Conservation (phyloP, 208 protist species). For the Trypanosoma congolense region DNA sequence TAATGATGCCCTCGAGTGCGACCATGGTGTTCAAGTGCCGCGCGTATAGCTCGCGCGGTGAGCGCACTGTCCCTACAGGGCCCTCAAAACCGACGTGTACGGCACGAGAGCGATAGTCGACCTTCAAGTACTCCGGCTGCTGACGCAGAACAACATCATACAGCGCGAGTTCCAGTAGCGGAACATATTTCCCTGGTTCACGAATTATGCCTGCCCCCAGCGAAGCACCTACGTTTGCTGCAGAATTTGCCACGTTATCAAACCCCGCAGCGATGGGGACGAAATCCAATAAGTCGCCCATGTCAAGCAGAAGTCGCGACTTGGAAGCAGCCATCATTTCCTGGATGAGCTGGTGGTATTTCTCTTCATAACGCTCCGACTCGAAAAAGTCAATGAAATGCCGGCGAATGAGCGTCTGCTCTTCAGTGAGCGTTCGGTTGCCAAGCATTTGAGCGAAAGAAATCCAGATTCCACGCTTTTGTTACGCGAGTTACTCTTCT, state of each 20-base stretch:
- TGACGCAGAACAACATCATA: conserved; percentile 81
- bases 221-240: conserved; percentile 20
- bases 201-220: conserved; percentile 72
- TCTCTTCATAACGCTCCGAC: conserved; percentile 74
- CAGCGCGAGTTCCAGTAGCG: conserved; percentile 89
- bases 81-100: conserved; percentile 93
- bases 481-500: too few species aligned
- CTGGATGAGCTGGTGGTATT: conserved; percentile 77
- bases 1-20: conserved; percentile 97
- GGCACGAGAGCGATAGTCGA: conserved; percentile 66
- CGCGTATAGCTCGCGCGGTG: conserved; percentile 91
- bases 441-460: conserved; percentile 51
- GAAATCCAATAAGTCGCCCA: conserved; percentile 90
- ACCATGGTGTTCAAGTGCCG: conserved; percentile 93
- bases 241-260: conserved; percentile 12
- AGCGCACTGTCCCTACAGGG: conserved; percentile 91
- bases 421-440: conserved; percentile 79
- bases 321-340: conserved; percentile 80
- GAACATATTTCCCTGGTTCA: conserved; percentile 81
- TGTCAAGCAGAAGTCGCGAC: conserved; percentile 84
- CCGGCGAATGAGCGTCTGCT: conserved; percentile 83
- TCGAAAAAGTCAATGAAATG: conserved; percentile 90
- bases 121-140: conserved; percentile 81
- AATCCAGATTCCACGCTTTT: too few species aligned
- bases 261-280: conserved; percentile 24